A percentile compares a stretch with the other conserved stretches of the same genome.
Conservation (phyloP, 345 rosid species). For the Citrus medica region DNA sequence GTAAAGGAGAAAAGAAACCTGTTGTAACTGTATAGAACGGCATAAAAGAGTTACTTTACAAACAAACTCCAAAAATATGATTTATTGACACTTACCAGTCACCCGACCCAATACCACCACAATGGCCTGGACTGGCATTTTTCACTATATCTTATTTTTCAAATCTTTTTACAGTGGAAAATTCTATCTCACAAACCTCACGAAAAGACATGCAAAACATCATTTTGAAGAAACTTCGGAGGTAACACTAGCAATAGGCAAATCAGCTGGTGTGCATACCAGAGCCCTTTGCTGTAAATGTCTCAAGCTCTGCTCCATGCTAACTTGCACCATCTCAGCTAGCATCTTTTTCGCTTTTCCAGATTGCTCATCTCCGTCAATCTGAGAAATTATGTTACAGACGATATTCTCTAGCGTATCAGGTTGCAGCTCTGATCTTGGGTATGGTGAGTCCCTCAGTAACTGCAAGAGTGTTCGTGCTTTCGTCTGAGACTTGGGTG, state of each 20-base stretch:
- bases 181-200: slow-evolving; percentile 21
- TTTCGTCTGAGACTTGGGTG: slow-evolving; percentile 71
- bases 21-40: slow-evolving; percentile 13
- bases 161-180: slow-evolving; percentile 25
- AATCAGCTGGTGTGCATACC: slow-evolving; percentile 61
- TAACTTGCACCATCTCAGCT: slow-evolving; percentile 96
- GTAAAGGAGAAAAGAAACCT: slow-evolving; percentile 2
- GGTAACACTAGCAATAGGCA: slow-evolving; percentile 48
- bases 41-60: slow-evolving; percentile 37
- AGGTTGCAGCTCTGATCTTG: slow-evolving; percentile 69
- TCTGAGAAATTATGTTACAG: slow-evolving; percentile 81
- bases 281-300: slow-evolving; percentile 93
- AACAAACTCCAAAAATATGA: slow-evolving; percentile 26
- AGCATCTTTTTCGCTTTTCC: slow-evolving; percentile 94
- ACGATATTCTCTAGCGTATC: slow-evolving; percentile 91
- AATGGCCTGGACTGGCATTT: slow-evolving; percentile 81
- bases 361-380: slow-evolving; percentile 88
- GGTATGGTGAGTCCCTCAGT: slow-evolving; percentile 66
- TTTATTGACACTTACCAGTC: slow-evolving; percentile 60
- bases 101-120: slow-evolving; percentile 63
- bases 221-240: slow-evolving; percentile 54
- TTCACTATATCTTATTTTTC: slow-evolving; percentile 24
- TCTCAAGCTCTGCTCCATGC: slow-evolving; percentile 97
- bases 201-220: slow-evolving; percentile 2
- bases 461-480: slow-evolving; percentile 72